phyloP scores from a whole-genome alignment of 2,329 filamentous ascomycete genomes.

The Rhynchosporium agropyri region DNA sequence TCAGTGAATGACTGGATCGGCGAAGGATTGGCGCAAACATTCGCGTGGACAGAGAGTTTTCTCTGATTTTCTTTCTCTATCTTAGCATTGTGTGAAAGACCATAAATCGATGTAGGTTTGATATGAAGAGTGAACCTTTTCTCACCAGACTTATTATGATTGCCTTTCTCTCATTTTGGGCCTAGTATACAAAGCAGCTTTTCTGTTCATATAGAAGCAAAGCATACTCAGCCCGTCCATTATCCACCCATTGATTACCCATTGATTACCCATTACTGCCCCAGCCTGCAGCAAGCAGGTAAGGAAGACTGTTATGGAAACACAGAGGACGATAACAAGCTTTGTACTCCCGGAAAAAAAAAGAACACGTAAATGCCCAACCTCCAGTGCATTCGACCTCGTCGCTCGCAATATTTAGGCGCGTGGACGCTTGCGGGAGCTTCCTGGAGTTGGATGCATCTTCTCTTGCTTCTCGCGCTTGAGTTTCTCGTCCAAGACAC shows the following conservation, averaged over 20 bases:
- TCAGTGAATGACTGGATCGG: background rate
- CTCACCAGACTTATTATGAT: background rate
- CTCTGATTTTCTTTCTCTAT: background rate
- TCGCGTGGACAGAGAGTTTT: background rate
- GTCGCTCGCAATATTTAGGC: slow-evolving; percentile 23
- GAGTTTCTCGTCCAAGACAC: slow-evolving; percentile 67
- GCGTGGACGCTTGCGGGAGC: slow-evolving; percentile 59
- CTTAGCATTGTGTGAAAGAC: background rate
- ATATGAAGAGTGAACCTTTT: background rate
- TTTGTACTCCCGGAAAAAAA: background rate
- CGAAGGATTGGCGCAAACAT: slow-evolving; percentile 4
- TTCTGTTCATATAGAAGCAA: slow-evolving; percentile 17
- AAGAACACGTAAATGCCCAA: background rate
- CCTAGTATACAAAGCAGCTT: slow-evolving; percentile 13
- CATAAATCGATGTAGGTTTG: background rate
- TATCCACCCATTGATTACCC: background rate
- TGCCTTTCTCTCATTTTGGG: background rate
- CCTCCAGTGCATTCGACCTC: background rate
- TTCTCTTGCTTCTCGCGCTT: slow-evolving; percentile 64
- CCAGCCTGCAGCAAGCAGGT: background rate
- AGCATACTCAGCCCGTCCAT: background rate
- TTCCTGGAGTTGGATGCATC: slow-evolving; percentile 48
- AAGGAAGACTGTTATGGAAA: background rate
- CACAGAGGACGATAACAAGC: background rate
- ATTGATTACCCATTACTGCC: slow-evolving; percentile 1